Evolutionary conservation across 768 basidiomycete species (phyloP), one percentile per base, ranked within the genome.

Genomic region (Gymnopilus junonius): DNA sequence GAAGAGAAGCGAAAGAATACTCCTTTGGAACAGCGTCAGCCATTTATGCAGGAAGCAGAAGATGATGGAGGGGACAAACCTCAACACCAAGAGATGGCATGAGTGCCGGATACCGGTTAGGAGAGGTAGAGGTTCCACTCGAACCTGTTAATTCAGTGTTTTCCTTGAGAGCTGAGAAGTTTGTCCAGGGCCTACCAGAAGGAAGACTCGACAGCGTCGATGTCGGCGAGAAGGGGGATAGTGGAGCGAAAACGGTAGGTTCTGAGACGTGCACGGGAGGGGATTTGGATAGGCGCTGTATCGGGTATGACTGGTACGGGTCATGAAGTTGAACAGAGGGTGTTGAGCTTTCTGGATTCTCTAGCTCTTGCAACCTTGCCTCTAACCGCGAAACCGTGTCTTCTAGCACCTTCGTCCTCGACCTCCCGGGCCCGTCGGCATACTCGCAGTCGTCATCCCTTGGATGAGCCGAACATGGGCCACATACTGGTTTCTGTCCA

Each of bases 391-490:
- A 75, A 23, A 90, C 77, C 1, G 86, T 82, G 37, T 88, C 87
- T 70, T 89, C 87, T 20, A 91, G 73, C 4, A 80, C 77, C 67
- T 87, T 81, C 3, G 85, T 89, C 58, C 83, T 77, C 20, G 90
- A 86, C 61, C 86, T 83, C 43, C 83, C 83, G 32, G 82, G 82
- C 5, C 85, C 86, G 67, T 91, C 89, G 6, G 85, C 79, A 72
- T 90, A 92, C 74, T 91, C 89, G 72, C 90, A 92, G 31, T 87
- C 87, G 57, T 88, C 88, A 27, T 80, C 80, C 61, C 87, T 84
- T 37, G 87, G 85, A 25, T 85, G 83, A 8, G 80, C 76, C 23
- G 76, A 72, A 75, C 90, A 92, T 42, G 87, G 89, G 1, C 85
- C 84, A 71, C 90, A 92, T 10, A 83, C 76, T 1, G 90, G 90